Percentiles rank a stretch among this genome's conserved stretches.
Evolutionary conservation across 176 grass and related monocot species (phyloP).

Genomic region (Avena eriantha): DNA sequence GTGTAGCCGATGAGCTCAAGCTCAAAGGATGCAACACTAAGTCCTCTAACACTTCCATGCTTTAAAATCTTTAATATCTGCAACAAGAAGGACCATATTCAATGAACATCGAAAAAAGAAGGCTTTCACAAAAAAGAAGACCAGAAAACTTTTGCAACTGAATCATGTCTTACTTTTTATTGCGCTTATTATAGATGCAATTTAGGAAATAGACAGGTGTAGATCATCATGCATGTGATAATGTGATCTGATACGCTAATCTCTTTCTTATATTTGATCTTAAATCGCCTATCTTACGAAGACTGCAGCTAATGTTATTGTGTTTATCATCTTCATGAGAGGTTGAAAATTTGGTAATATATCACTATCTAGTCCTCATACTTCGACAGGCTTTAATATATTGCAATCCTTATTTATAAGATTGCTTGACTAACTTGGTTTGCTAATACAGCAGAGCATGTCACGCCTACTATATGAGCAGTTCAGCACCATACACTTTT

Average conservation of each 20-base stretch:
- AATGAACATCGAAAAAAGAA: constrained; percentile 9
- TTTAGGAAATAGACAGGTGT: not conserved
- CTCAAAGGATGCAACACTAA: constrained; percentile 90
- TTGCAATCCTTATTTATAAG: constrained; percentile 18
- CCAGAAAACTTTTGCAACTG: not conserved
- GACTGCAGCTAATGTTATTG: not conserved
- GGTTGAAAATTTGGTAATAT: not conserved
- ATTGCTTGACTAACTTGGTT: constrained; percentile 10
- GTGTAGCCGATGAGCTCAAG: constrained; percentile 94
- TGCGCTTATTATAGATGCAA: not conserved
- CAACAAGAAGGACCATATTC: constrained; percentile 13
- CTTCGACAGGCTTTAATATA: not conserved
- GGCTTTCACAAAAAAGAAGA: not conserved
- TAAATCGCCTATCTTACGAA: not conserved
- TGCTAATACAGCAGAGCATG: not conserved
- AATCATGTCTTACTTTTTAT: not conserved
- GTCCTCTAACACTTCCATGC: constrained; percentile 84
- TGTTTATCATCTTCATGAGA: constrained; percentile 5
- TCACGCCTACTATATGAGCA: not conserved
- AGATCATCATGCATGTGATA: not conserved
- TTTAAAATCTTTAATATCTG: constrained; percentile 95
- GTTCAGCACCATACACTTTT: not conserved
- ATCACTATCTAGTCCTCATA: constrained; percentile 5
- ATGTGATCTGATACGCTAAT: not conserved
- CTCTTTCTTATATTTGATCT: not conserved